A percentile compares a stretch with the other conserved stretches of the same genome.
Evolutionary conservation across 257 asterid species (phyloP).

Genomic region (Nicotiana knightiana): DNA sequence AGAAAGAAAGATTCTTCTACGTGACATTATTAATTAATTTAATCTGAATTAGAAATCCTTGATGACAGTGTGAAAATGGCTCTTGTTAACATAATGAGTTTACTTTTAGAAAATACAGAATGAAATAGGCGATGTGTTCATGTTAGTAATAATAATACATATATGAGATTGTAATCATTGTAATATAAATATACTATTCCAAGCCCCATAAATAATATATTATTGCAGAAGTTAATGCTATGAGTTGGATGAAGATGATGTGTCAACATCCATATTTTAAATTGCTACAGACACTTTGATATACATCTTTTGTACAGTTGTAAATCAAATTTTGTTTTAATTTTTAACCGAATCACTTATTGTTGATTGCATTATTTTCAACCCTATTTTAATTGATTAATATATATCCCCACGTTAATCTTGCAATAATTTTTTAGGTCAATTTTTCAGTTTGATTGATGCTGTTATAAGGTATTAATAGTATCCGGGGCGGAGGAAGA

Average conservation of each 20-base stretch:
- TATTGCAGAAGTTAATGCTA: slow-evolving; percentile 2
- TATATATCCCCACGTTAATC: slow-evolving; percentile 2
- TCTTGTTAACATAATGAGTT: not conserved
- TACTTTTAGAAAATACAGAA: slow-evolving; percentile 3
- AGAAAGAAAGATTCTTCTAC: slow-evolving; percentile 3
- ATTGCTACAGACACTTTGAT: not conserved
- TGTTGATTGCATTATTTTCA: slow-evolving; percentile 4
- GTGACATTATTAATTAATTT: not conserved
- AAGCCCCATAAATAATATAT: not conserved
- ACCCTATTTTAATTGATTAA: not conserved
- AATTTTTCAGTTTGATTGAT: not conserved
- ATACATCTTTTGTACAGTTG: slow-evolving; percentile 4
- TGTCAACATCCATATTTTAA: slow-evolving; percentile 33
- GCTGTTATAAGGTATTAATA: not conserved
- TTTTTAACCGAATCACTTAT: not conserved
- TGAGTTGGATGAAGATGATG: slow-evolving; percentile 44
- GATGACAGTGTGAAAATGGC: not conserved
- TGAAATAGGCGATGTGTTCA: slow-evolving; percentile 4
- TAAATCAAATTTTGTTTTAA: not conserved
- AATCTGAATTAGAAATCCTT: slow-evolving; percentile 2
- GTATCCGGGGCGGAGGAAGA: too few relatives aligned
- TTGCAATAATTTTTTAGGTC: not conserved
- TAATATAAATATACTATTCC: slow-evolving; percentile 13
- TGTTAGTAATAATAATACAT: slow-evolving; percentile 4
- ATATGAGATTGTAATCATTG: slow-evolving; percentile 19